phyloP scores from a whole-genome alignment of 1,284 basidiomycete genomes.

The Gymnopus androsaceus region DNA sequence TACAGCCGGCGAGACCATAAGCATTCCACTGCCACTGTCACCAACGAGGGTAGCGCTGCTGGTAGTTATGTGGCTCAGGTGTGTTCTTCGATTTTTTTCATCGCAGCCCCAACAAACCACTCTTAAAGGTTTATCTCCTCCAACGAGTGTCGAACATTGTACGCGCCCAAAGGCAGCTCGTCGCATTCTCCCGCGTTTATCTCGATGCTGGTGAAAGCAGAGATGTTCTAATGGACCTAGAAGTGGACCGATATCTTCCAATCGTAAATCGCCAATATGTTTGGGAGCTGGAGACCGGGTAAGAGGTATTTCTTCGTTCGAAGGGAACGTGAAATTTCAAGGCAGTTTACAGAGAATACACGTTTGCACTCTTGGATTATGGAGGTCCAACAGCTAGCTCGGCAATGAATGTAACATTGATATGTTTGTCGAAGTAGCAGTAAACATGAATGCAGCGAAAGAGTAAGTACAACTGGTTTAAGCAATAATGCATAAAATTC shows the following conservation, averaged over 20 bases:
- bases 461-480: too few relatives aligned
- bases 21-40: conserved; percentile 29
- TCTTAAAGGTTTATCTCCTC: conserved; percentile 28
- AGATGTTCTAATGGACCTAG: conserved; percentile 26
- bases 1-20: conserved; percentile 27
- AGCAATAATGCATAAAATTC: too few relatives aligned
- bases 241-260: conserved; percentile 28
- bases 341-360: conserved; percentile 19
- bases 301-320: not conserved
- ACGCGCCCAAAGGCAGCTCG: conserved; percentile 28
- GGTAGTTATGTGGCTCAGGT: conserved; percentile 31
- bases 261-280: conserved; percentile 27
- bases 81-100: not conserved
- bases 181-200: conserved; percentile 31
- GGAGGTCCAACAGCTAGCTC: conserved; percentile 23
- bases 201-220: conserved; percentile 27
- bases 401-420: conserved; percentile 25
- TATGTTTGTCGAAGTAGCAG: conserved; percentile 15
- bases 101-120: not conserved
- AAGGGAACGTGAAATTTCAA: not conserved
- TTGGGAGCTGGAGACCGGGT: conserved; percentile 30
- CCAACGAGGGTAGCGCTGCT: conserved; percentile 24
- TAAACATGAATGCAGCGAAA: too few relatives aligned
- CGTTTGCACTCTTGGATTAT: conserved; percentile 30
- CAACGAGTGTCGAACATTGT: conserved; percentile 28